These are phyloP conservation scores for Plasmodium berghei DNA, from an alignment of 169 alveolate species.

Conservation along the genomic window DNA sequence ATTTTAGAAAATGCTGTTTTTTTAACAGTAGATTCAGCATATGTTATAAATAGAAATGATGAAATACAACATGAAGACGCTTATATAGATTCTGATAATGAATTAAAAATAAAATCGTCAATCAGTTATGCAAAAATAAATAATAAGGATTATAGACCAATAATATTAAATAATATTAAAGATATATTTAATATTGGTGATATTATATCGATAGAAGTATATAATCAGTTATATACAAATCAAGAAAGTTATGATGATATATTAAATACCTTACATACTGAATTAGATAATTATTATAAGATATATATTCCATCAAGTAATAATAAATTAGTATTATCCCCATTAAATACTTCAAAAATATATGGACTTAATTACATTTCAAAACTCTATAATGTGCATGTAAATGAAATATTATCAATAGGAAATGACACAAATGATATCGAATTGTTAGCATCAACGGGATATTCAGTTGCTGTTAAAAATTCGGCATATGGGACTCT, in stretches of 20 bases:
- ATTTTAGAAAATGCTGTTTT: constrained; percentile 20
- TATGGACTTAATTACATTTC: constrained; percentile 9
- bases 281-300: constrained; percentile 18
- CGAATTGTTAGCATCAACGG: constrained; percentile 47
- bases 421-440: constrained; percentile 53
- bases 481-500: constrained; percentile 4
- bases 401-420: constrained; percentile 30
- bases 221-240: constrained; percentile 9
- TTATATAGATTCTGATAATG: neutral
- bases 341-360: constrained; percentile 49
- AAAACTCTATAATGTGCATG: constrained; percentile 24
- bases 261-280: neutral
- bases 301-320: constrained; percentile 18
- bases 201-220: constrained; percentile 24
- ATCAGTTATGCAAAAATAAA: neutral
- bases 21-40: constrained; percentile 24
- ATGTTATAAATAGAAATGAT: constrained; percentile 13
- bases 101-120: neutral
- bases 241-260: constrained; percentile 12
- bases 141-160: constrained; percentile 9
- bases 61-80: neutral
- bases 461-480: constrained; percentile 55
- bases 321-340: constrained; percentile 15
- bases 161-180: constrained; percentile 11
- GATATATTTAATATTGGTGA: constrained; percentile 52